A percentile compares a stretch with the other conserved stretches of the same genome.
Conservation (phyloP, 129 eudicot species). For the Helianthus annuus region HanXRQr2.0-SUNRISE NC_035444.2:14282037-14282536, state of each 20-base stretch:
- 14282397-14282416: neutral
- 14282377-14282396: neutral
- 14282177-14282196: neutral
- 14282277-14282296: too few species aligned
- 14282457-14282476: neutral
- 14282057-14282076: neutral
- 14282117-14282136: neutral
- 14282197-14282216: too few species aligned
- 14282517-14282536: constrained; percentile 65
- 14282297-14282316: too few species aligned
- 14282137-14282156: neutral
- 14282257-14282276: too few species aligned
- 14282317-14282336: too few species aligned
- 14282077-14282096: neutral
- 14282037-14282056: constrained; percentile 66
- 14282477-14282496: constrained; percentile 9
- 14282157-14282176: neutral
- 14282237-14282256: too few species aligned
- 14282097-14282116: neutral
- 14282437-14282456: neutral
- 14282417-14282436: neutral
- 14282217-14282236: too few species aligned
- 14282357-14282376: too few species aligned
- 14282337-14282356: too few species aligned
- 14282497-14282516: constrained; percentile 73